Percentiles rank a stretch among this genome's conserved stretches.
These are phyloP conservation scores for Cucurbita argyrosperma DNA, from an alignment of 306 rosid species.

Conservation along the genomic window DNA sequence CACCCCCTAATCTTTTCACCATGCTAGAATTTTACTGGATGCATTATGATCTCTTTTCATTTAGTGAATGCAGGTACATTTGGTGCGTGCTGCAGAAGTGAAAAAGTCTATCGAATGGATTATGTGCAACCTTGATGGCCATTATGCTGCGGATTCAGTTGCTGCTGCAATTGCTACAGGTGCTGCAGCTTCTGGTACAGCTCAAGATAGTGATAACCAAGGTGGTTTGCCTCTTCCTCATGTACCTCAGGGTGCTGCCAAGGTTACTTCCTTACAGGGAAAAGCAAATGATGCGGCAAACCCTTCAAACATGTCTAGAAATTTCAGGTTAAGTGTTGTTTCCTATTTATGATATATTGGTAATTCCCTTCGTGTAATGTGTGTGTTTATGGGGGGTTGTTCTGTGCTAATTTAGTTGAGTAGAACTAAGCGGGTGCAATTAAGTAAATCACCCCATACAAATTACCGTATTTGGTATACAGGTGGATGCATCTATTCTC, in stretches of 20 bases:
- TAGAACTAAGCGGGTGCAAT: neutral
- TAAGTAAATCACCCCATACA: too few species aligned
- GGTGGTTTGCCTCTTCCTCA: slow-evolving; percentile 23
- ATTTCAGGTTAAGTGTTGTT: slow-evolving; percentile 60
- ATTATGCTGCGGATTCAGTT: slow-evolving; percentile 90
- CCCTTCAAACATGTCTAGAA: slow-evolving; percentile 71
- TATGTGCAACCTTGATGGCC: slow-evolving; percentile 80
- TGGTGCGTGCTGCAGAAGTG: slow-evolving; percentile 92
- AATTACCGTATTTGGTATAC: too few species aligned
- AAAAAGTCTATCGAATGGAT: slow-evolving; percentile 93
- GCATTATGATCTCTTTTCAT: slow-evolving; percentile 8
- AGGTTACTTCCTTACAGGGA: slow-evolving; percentile 43
- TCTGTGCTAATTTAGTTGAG: neutral
- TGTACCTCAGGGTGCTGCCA: slow-evolving; percentile 42
- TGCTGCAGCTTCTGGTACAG: slow-evolving; percentile 55
- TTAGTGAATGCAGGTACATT: slow-evolving; percentile 99
- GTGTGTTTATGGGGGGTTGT: neutral
- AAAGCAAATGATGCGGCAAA: slow-evolving; percentile 53
- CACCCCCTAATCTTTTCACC: neutral
- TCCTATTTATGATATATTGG: neutral
- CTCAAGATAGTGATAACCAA: slow-evolving; percentile 45
- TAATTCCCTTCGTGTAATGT: neutral
- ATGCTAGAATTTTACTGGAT: neutral
- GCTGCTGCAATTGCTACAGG: slow-evolving; percentile 89
- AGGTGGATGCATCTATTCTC: too few species aligned